phyloP scores from a whole-genome alignment of 805 yeast species.

The Dipodascus geniculatus region DNA sequence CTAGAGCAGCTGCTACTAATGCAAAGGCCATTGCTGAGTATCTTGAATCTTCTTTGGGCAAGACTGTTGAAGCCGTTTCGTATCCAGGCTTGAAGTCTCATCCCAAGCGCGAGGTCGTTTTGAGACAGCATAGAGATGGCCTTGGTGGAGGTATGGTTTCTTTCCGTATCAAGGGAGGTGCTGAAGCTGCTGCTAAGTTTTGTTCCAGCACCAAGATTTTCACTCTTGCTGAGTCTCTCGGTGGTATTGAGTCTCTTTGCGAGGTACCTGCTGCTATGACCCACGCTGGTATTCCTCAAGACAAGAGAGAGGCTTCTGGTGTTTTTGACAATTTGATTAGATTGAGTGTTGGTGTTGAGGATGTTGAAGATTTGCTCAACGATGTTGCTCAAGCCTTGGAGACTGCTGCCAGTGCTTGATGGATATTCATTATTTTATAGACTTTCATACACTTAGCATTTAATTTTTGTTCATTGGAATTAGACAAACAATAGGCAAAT shows the following conservation, averaged over 20 bases:
- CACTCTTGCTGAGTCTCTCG: constrained; percentile 81
- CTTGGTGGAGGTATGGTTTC: constrained; percentile 91
- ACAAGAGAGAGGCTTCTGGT: constrained; percentile 66
- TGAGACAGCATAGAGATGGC: constrained; percentile 67
- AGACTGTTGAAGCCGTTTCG: constrained; percentile 53
- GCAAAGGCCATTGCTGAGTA: constrained; percentile 63
- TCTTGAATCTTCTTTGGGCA: constrained; percentile 30
- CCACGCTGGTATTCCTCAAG: constrained; percentile 80
- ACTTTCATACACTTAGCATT: background rate
- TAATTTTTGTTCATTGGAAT: background rate
- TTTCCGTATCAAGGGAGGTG: constrained; percentile 77
- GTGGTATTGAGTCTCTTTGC: constrained; percentile 76
- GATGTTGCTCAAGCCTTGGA: constrained; percentile 64
- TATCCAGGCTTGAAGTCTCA: constrained; percentile 74
- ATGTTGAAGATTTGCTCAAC: constrained; percentile 57
- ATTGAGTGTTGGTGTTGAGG: constrained; percentile 81
- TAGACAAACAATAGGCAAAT: no score
- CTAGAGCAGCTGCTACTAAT: constrained; percentile 49
- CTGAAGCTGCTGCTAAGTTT: constrained; percentile 61
- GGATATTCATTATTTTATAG: no score
- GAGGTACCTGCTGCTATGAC: constrained; percentile 91
- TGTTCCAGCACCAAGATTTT: constrained; percentile 63
- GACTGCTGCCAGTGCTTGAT: constrained; percentile 16
- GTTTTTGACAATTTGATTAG: constrained; percentile 75
- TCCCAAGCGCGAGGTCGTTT: constrained; percentile 49